Base-by-base conservation (phyloP, 495 filamentous ascomycete genomes). In the Daldinia caldariorum region DNA sequence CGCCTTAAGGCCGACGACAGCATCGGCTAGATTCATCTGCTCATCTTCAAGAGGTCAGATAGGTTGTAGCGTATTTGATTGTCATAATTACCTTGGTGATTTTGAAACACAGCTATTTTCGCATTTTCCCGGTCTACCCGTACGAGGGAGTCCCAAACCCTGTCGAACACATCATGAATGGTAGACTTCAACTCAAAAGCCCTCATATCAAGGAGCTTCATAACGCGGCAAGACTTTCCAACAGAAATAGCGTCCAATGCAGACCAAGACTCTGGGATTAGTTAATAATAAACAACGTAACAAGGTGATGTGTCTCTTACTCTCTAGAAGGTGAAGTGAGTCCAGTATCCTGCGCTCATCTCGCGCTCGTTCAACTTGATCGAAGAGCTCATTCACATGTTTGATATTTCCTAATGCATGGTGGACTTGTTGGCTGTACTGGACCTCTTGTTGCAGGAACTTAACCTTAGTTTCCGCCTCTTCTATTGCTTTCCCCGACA, bases 371-470 rank as follows among this genome's bases (percentile, higher is more conserved):
- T 89, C 85, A 4, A 84, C 87, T 53, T 86, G 74, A 37, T 84
- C 81, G 12, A 92, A 73, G 6, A 80, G 74, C 29, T 76, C 78
- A 59, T 84, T 84, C 20, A 88, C 85, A 10, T 75, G 73, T 51
- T 81, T 84, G 16, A 95, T 84, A 34, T 85, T 82, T 71, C 84
- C 84, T 45, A 97, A 78, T 1, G 89, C 86, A 45, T 81, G 80
- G 18, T 84, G 79, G 22, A 97, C 82, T 43, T 87, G 87, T 63
- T 88, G 78, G 70, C 91, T 96, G 81, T 94, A 97, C 47, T 83
- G 83, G 14, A 92, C 83, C 79, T 97, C 94, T 34, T 84, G 90
- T 67, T 86, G 81, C 12, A 97, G 81, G 65, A 97, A 87, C 14
- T 81, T 79, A 37, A 89, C 87, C 77, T 93, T 94, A 29, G 85